Percentiles rank a stretch among this genome's conserved stretches.
phyloP scores from a whole-genome alignment of 208 protist species.

The Acanthamoeba pearcei region DNA sequence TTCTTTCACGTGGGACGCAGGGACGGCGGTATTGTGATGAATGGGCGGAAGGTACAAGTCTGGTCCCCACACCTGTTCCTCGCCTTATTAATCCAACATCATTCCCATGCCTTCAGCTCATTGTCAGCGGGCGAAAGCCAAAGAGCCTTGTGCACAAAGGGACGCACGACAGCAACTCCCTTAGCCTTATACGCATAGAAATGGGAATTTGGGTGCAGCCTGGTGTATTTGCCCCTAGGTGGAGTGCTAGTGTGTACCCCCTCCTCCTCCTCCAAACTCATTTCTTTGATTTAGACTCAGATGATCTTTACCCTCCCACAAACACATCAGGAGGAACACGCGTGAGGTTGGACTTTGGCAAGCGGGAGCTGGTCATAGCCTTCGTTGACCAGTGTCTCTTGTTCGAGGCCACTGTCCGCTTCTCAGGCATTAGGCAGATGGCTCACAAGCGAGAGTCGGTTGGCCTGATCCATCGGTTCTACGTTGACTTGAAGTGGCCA shows the following conservation, averaged over 20 bases:
- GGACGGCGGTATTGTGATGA: not conserved
- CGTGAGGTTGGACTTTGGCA: not conserved
- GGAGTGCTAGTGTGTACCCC: not conserved
- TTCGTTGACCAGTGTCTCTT: constrained; percentile 15
- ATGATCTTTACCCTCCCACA: constrained; percentile 8
- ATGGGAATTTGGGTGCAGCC: not conserved
- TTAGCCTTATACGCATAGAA: not conserved
- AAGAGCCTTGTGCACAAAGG: not conserved
- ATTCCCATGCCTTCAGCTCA: not conserved
- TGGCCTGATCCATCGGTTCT: constrained; percentile 12
- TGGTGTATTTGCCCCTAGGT: not conserved
- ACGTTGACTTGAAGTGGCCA: constrained; percentile 8
- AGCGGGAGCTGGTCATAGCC: not conserved
- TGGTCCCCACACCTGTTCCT: not conserved
- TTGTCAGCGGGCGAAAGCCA: not conserved
- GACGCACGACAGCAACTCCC: not conserved
- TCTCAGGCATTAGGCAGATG: constrained; percentile 7
- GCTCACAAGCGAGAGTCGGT: not conserved
- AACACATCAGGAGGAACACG: not conserved
- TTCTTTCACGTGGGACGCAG: not conserved
- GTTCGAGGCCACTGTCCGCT: not conserved
- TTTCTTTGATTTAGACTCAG: not conserved
- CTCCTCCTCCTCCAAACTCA: not conserved
- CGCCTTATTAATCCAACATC: not conserved
- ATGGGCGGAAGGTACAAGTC: not conserved